These are phyloP conservation scores for Auricularia auricula-judae DNA, from an alignment of 768 basidiomycete species.

Conservation along the genomic window DNA sequence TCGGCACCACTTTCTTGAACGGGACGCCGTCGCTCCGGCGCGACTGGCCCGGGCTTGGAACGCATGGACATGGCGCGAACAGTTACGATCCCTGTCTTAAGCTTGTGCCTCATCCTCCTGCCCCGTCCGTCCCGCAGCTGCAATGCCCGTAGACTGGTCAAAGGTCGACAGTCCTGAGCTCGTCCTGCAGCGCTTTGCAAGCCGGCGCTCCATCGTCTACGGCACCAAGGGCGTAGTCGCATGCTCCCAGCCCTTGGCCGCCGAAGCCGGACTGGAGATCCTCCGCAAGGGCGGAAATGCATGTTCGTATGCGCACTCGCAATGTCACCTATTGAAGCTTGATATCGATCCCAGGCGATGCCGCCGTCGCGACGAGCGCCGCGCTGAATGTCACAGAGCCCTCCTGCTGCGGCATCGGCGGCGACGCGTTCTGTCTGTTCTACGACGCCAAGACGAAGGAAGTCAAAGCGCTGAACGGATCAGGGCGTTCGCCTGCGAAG, in stretches of 20 bases:
- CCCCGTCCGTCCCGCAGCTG: not conserved
- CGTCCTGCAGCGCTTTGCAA: constrained; percentile 60
- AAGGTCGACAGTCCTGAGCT: constrained; percentile 60
- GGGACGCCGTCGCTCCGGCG: not conserved
- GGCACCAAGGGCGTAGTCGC: constrained; percentile 81
- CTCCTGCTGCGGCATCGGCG: constrained; percentile 85
- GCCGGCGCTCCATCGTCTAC: constrained; percentile 79
- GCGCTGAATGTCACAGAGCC: constrained; percentile 90
- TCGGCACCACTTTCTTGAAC: not conserved
- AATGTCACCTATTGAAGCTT: no score
- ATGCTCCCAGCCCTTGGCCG: constrained; percentile 83
- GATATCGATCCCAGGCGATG: constrained; percentile 53
- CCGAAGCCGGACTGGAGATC: constrained; percentile 86
- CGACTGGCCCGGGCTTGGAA: not conserved
- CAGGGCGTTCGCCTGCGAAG: constrained; percentile 74
- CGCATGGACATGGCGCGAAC: not conserved
- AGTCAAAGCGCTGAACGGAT: constrained; percentile 87
- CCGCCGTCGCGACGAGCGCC: constrained; percentile 86
- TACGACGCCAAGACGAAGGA: constrained; percentile 74
- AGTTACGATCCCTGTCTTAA: not conserved
- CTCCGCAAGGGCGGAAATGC: constrained; percentile 92
- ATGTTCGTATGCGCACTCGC: constrained; percentile 34
- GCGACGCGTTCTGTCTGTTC: constrained; percentile 89
- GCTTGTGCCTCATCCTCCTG: not conserved
- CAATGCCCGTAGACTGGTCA: constrained; percentile 28